These are phyloP conservation scores for Hymenoscyphus linearis DNA, from an alignment of 2,329 filamentous ascomycete genomes.

Conservation along the genomic window DNA sequence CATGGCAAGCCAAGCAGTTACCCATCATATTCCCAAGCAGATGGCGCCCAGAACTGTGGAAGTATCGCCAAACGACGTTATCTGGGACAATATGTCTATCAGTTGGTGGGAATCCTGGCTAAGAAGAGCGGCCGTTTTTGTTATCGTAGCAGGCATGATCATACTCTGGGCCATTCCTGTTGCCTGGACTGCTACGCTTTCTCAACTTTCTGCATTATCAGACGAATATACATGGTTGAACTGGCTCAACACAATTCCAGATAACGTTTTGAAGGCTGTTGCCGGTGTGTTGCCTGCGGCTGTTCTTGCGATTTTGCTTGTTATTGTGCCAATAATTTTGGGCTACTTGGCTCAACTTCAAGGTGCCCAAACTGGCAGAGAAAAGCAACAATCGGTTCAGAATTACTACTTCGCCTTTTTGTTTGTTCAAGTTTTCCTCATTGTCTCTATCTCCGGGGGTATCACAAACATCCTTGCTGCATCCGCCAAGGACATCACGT, in stretches of 20 bases:
- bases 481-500: slow-evolving; percentile 45
- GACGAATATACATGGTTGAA: slow-evolving; percentile 59
- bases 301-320: slow-evolving; percentile 70
- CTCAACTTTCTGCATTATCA: slow-evolving; percentile 69
- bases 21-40: slow-evolving; percentile 84
- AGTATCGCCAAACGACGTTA: slow-evolving; percentile 84
- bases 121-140: slow-evolving; percentile 55
- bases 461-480: slow-evolving; percentile 39
- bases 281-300: slow-evolving; percentile 82
- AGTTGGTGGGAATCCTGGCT: slow-evolving; percentile 85
- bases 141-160: slow-evolving; percentile 67
- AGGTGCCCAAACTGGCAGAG: slow-evolving; percentile 77
- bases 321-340: slow-evolving; percentile 76
- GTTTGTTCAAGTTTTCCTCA: slow-evolving; percentile 90
- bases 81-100: slow-evolving; percentile 97
- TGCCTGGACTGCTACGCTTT: slow-evolving; percentile 76
- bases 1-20: slow-evolving; percentile 92
- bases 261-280: slow-evolving; percentile 59
- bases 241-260: slow-evolving; percentile 62
- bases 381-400: slow-evolving; percentile 78
- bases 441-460: slow-evolving; percentile 80
- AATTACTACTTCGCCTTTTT: slow-evolving; percentile 90
- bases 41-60: slow-evolving; percentile 94
- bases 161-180: slow-evolving; percentile 89
- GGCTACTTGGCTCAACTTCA: slow-evolving; percentile 66